phyloP scores from a whole-genome alignment of 1,284 basidiomycete genomes.

The Bjerkandera adusta region DNA sequence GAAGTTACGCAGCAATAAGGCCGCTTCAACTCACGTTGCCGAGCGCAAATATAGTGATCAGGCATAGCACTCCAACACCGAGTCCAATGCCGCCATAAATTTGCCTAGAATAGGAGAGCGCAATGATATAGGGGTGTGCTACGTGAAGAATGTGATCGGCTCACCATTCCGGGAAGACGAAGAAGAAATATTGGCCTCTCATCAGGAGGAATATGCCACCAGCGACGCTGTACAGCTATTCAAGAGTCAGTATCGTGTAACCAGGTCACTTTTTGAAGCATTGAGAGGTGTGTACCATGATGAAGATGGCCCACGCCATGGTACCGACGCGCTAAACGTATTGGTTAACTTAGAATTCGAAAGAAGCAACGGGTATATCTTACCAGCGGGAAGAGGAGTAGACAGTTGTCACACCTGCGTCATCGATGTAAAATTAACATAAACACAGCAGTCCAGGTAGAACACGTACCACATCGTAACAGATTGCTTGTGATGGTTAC shows the following conservation, averaged over 20 bases:
- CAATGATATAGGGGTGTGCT: not conserved
- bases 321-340: constrained; percentile 61
- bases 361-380: constrained; percentile 24
- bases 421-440: not conserved
- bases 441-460: not conserved
- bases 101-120: constrained; percentile 51
- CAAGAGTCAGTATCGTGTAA: not conserved
- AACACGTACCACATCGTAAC: constrained; percentile 28
- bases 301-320: constrained; percentile 69
- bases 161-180: constrained; percentile 66
- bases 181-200: constrained; percentile 68
- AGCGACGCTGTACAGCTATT: constrained; percentile 63
- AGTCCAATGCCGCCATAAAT: constrained; percentile 76
- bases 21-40: constrained; percentile 54
- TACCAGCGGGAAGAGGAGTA: constrained; percentile 66
- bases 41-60: constrained; percentile 62
- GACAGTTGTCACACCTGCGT: constrained; percentile 70
- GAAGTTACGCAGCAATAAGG: constrained; percentile 1
- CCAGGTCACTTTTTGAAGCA: constrained; percentile 2
- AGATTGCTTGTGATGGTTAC: constrained; percentile 16
- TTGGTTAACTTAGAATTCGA: constrained; percentile 7
- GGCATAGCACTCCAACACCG: constrained; percentile 51
- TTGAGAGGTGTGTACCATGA: constrained; percentile 46
- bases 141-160: constrained; percentile 5
- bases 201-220: constrained; percentile 68